Evolutionary conservation across 2,329 filamentous ascomycete species (phyloP).

Genomic region (Botrytis galanthina): DNA sequence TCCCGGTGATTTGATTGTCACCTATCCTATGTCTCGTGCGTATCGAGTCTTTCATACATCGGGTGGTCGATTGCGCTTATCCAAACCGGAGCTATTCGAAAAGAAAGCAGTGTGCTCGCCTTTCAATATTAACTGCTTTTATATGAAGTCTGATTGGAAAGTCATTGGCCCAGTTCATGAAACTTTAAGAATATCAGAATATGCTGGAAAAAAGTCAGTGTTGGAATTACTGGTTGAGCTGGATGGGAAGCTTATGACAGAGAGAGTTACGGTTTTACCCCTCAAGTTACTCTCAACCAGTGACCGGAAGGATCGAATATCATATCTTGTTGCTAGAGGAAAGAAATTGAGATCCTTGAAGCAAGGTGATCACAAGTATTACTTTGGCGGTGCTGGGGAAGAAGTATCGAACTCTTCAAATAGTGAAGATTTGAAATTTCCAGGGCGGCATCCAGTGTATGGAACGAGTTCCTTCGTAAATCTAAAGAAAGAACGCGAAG

Average conservation of each 20-base stretch:
- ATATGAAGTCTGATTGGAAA: not conserved
- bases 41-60: slow-evolving; percentile 17
- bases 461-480: not conserved
- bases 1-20: slow-evolving; percentile 17
- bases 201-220: not conserved
- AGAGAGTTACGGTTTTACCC: not conserved
- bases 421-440: not conserved
- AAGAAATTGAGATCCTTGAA: not conserved
- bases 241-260: not conserved
- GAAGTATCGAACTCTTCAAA: not conserved
- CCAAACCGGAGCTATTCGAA: not conserved
- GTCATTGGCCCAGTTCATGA: slow-evolving; percentile 3
- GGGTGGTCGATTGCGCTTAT: not conserved
- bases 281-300: not conserved
- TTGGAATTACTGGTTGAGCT: not conserved
- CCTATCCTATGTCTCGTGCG: not conserved
- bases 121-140: slow-evolving; percentile 16
- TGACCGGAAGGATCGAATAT: not conserved
- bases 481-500: not conserved
- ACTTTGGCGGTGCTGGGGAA: not conserved
- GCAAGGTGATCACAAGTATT: slow-evolving; percentile 5
- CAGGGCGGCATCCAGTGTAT: not conserved
- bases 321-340: not conserved
- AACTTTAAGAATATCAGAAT: slow-evolving; percentile 12
- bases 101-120: not conserved